Percentiles rank a stretch among this genome's conserved stretches.
Evolutionary conservation across 306 rosid genomes (phyloP).

Genomic region (Inga laurina): DNA sequence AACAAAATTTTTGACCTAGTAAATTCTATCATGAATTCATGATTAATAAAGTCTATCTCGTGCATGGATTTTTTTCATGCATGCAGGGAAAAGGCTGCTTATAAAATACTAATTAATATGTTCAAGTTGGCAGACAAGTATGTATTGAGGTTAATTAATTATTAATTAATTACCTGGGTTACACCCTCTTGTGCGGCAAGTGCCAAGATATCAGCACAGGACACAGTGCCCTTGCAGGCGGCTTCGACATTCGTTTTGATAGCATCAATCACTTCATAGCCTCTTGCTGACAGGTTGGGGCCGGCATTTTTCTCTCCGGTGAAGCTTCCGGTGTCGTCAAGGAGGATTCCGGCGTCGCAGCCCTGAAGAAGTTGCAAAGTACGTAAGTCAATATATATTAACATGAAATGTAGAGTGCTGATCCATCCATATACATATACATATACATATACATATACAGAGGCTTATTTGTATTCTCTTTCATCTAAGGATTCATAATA

Average conservation of each 20-base stretch:
- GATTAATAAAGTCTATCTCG: neutral
- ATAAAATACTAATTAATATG: neutral
- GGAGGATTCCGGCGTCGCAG: slow-evolving; percentile 66
- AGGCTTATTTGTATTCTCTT: no score
- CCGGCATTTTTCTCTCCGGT: slow-evolving; percentile 71
- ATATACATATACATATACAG: neutral
- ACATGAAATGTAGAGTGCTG: neutral
- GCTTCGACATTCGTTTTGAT: slow-evolving; percentile 73
- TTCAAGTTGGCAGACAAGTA: neutral
- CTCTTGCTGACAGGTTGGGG: slow-evolving; percentile 64
- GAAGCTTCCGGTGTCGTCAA: slow-evolving; percentile 64
- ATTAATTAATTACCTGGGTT: slow-evolving; percentile 29
- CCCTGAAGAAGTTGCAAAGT: slow-evolving; percentile 44
- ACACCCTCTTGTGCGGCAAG: slow-evolving; percentile 79
- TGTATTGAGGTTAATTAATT: neutral
- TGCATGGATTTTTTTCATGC: neutral
- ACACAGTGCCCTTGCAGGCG: slow-evolving; percentile 64
- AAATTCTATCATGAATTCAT: neutral
- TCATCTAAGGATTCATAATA: no score
- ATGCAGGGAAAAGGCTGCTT: neutral
- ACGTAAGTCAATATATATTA: neutral
- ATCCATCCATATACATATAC: neutral
- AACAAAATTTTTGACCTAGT: neutral
- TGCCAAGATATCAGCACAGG: slow-evolving; percentile 88
- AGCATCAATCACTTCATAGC: slow-evolving; percentile 74